These are phyloP conservation scores for Prototheca stagnorum DNA, from an alignment of 163 green algal species.

Conservation along the genomic window DNA sequence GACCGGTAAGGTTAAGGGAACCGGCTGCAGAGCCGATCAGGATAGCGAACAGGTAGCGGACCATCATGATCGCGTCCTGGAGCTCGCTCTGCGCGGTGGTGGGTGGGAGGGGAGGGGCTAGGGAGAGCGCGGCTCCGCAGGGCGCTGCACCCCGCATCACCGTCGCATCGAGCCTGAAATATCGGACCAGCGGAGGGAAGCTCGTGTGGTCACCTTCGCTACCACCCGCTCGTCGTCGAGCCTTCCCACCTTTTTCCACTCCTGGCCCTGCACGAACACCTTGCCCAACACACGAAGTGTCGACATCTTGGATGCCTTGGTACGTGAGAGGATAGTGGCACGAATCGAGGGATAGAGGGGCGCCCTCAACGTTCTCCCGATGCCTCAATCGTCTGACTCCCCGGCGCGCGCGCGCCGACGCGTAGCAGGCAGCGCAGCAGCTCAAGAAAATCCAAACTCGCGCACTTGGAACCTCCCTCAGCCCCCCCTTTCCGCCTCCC, in stretches of 20 bases:
- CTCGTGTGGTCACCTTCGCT: neutral
- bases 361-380: neutral
- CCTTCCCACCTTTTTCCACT: neutral
- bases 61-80: neutral
- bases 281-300: neutral
- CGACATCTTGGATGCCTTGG: neutral
- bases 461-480: too few species aligned
- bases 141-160: neutral
- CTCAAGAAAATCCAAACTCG: too few species aligned
- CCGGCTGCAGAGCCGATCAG: neutral
- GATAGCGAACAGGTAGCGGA: neutral
- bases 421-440: too few species aligned
- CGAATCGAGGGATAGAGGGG: neutral
- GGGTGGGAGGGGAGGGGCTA: neutral
- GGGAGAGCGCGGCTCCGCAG: neutral
- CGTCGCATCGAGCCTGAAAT: neutral
- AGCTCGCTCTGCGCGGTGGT: neutral
- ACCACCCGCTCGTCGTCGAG: neutral
- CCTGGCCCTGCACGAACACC: neutral
- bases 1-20: neutral
- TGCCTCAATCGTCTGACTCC: too few species aligned
- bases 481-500: too few species aligned
- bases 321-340: neutral
- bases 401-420: too few species aligned
- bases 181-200: neutral